Evolutionary conservation across 352 stramenopile genomes (phyloP), one percentile per base, ranked within the genome.

Genomic region (Globisporangium takayamanum): DNA sequence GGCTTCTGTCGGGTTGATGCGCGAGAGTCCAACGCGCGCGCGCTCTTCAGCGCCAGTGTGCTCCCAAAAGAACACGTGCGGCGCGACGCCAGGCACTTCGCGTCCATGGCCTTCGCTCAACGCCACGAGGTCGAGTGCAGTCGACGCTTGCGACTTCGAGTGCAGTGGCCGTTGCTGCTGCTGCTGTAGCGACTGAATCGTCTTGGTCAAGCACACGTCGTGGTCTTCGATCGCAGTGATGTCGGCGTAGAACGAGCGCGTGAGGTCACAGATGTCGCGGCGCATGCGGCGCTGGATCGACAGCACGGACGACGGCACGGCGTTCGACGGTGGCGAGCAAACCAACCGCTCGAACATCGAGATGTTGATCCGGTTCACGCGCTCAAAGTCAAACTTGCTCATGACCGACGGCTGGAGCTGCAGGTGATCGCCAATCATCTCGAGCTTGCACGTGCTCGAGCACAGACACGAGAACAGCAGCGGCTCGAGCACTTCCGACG

Each of bases 301-400:
- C 7, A 96, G 51, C 1, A 94, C 84, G 4, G 80, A 90, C 0
- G 79, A 89, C 12, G 84, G 86, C 0, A 95, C 76, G 53, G 73
- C 63, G 56, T 89, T 78, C 0, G 72, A 68, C 1, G 63, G 59
- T 11, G 86, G 84, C 1, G 88, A 78, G 53, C 70, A 72, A 57
- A 96, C 92, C 26, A 96, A 61, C n/a, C 86, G 54, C 62, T 96
- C 80, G 65, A 96, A 96, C 80, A 96, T 87, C 15, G 83, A 95
- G 7, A 93, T 80, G 56, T 94, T 94, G 30, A 96, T 89, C 61
- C 87, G 87, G 69, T 95, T 95, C 6, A 90, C 67, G 22, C 70
- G 59, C 42, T 93, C 79, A 55, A 94, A 96, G 57, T 95, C 85
- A 57, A 89, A 92, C 5, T 78, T 81, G 3, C 79, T 81, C 77